Percentiles rank a stretch among this genome's conserved stretches.
Evolutionary conservation across 2,329 filamentous ascomycete species (phyloP).

Genomic region (Periconia macrospinosa): DNA sequence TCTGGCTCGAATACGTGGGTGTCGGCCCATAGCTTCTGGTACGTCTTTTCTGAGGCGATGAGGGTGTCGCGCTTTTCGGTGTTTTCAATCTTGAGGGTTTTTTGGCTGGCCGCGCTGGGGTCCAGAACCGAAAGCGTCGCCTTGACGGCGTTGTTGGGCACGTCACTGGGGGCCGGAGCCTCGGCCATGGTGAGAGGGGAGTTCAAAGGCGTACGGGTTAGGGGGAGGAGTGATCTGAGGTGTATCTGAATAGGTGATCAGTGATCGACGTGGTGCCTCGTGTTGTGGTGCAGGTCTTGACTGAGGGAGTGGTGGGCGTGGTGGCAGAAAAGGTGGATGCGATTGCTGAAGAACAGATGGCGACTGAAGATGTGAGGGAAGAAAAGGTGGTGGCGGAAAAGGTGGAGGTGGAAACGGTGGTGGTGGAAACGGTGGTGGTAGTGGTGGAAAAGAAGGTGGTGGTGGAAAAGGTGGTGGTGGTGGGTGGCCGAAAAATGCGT

Average conservation of each 20-base stretch:
- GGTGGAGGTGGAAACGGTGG: no score
- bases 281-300: no score
- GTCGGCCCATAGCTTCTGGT: conserved; percentile 82
- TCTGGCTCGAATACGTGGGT: conserved; percentile 80
- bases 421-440: no score
- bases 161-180: conserved; percentile 27
- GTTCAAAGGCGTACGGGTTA: not conserved
- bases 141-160: conserved; percentile 49
- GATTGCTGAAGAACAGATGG: no score
- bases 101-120: conserved; percentile 57
- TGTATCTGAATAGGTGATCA: no score
- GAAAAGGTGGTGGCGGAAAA: no score
- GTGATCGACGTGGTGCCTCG: no score
- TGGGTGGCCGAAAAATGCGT: no score
- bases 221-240: not conserved
- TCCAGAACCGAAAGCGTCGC: conserved; percentile 58
- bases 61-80: conserved; percentile 87
- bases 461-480: not conserved
- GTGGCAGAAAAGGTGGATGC: not conserved
- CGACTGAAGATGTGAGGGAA: no score
- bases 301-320: no score
- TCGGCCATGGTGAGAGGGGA: conserved; percentile 32
- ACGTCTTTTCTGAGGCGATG: conserved; percentile 85
- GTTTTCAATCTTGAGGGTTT: conserved; percentile 68
- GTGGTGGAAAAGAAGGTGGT: not conserved